Conservation (phyloP, 768 basidiomycete species). For the Pleurotus djamor region DNA sequence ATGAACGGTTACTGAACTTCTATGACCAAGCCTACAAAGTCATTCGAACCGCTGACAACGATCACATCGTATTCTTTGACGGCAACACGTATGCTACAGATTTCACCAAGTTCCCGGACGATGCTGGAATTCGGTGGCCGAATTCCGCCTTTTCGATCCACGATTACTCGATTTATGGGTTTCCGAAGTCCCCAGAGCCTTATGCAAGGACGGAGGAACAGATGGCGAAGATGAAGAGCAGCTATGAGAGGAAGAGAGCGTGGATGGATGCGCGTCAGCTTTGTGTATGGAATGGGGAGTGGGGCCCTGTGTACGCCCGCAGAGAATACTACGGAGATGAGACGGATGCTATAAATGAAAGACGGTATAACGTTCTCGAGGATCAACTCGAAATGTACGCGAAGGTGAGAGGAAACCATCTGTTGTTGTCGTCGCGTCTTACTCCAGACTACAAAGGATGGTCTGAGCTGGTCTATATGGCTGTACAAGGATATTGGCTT, state of each 20-base stretch:
- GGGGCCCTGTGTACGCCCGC: slow-evolving; percentile 80
- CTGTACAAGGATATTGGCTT: slow-evolving; percentile 86
- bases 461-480: slow-evolving; percentile 83
- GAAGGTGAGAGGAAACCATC: slow-evolving; percentile 31
- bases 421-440: too few species aligned
- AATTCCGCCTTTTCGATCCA: slow-evolving; percentile 81
- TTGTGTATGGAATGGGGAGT: slow-evolving; percentile 82
- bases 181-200: slow-evolving; percentile 54
- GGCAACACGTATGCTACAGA: slow-evolving; percentile 84
- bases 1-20: slow-evolving; percentile 61
- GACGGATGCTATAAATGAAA: slow-evolving; percentile 66
- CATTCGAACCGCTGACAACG: slow-evolving; percentile 67
- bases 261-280: slow-evolving; percentile 71
- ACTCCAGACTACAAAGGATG: slow-evolving; percentile 41
- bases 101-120: slow-evolving; percentile 64
- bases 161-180: slow-evolving; percentile 75
- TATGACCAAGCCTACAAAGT: slow-evolving; percentile 68
- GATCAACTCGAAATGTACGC: slow-evolving; percentile 77
- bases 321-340: slow-evolving; percentile 53
- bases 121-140: slow-evolving; percentile 57
- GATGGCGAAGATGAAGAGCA: slow-evolving; percentile 44
- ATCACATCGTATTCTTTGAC: slow-evolving; percentile 79
- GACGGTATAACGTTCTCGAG: slow-evolving; percentile 62
- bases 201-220: slow-evolving; percentile 58
- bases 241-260: slow-evolving; percentile 71